Evolutionary conservation across 345 rosid species (phyloP), one percentile per base, ranked within the genome.

Genomic region (Moricandia moricandioides): DNA sequence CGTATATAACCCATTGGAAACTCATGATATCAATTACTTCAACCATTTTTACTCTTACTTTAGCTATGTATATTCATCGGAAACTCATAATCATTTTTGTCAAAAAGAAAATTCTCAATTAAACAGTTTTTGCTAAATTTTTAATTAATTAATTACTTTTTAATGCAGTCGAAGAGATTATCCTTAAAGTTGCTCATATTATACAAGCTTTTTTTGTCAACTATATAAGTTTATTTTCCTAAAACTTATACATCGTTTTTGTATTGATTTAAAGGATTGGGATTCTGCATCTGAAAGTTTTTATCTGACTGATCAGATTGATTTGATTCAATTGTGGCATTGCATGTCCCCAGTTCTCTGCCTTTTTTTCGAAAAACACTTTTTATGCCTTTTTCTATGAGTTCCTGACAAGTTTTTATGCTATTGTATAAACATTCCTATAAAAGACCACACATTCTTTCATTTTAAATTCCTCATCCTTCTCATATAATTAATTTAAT

Each of bases 301-400:
- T 47, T 24, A 1, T 33, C 67, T 58, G 52, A 43, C 61, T 21
- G 72, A 45, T 57, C 61, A 45, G 61, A 40, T 17, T 56, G 77
- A 40, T 56, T n/a, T 58, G 60, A 58, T 58, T 7, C 60, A 74
- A 58, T 61, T 67, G 39, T n/a, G 72, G 52, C 49, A 62, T 66
- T 66, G 66, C 52, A 57, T 66, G 78, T 66, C 66, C 17, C 47
- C 67, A 30, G 75, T 54, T 33, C 37, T 49, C 24, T 61, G 65
- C 17, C 57, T 34, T 18, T 65, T 63, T 56, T 16, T 6, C 4
- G 6, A 24, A 56, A 4, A 27, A 12, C 18, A 24, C 8, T 64
- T 55, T 55, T 64, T 40, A 39, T 11, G 51, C 35, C 11, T 54
- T 37, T 54, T n/a, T 24, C 6, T 45, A 45, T 24, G 29, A 63